Percentiles rank a stretch among this genome's conserved stretches.
These are phyloP conservation scores for Fusarium sp. DNA, from an alignment of 2,329 filamentous ascomycete species.

Conservation along the genomic window DNA sequence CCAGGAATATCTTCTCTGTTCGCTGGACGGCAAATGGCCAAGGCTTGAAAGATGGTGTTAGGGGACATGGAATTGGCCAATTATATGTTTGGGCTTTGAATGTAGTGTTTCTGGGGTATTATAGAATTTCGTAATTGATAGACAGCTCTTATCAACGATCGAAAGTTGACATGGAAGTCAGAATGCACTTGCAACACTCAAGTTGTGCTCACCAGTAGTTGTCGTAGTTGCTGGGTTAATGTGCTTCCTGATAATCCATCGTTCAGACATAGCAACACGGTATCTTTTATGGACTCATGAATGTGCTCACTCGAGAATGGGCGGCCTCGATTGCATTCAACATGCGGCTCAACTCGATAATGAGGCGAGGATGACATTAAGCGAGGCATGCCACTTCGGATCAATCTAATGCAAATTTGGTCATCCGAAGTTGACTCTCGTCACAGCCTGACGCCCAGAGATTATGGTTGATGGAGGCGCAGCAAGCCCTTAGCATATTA, in stretches of 20 bases:
- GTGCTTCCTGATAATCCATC: neutral
- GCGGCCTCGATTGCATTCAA: constrained; percentile 5
- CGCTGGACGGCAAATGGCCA: constrained; percentile 1
- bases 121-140: constrained; percentile 11
- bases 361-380: constrained; percentile 14
- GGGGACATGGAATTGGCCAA: constrained; percentile 4
- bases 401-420: neutral
- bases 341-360: constrained; percentile 4
- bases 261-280: constrained; percentile 1
- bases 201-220: neutral
- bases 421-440: neutral
- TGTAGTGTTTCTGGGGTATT: constrained; percentile 1
- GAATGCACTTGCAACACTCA: neutral
- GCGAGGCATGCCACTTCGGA: neutral
- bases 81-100: neutral
- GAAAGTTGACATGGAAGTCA: neutral
- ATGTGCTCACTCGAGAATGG: constrained; percentile 6
- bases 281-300: constrained; percentile 29
- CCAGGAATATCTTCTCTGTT: constrained; percentile 2
- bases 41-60: constrained; percentile 2
- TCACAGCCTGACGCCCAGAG: constrained; percentile 24
- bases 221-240: neutral
- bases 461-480: constrained; percentile 21
- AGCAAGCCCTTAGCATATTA: constrained; percentile 12
- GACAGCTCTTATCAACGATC: neutral